Evolutionary conservation across 768 basidiomycete species (phyloP).

Genomic region (Exidia glandulosa): DNA sequence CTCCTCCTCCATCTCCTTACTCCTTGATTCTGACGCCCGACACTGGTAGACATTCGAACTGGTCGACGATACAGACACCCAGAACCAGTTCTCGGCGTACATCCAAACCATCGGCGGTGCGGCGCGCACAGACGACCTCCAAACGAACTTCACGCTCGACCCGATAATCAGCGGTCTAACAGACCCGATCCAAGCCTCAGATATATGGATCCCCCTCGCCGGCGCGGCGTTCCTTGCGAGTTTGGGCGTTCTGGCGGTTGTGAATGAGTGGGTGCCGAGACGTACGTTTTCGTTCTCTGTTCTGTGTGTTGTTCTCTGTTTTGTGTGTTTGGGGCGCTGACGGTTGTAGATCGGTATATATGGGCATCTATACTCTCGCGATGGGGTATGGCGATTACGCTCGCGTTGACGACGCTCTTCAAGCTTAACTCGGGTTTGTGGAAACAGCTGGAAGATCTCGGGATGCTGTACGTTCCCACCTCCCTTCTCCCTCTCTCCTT

Average conservation of each 20-base stretch:
- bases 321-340: not conserved
- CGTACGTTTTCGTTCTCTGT: not conserved
- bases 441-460: not conserved
- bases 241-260: not conserved
- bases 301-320: not conserved
- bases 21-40: not conserved
- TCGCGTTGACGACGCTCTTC: not conserved
- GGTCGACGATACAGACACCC: not conserved
- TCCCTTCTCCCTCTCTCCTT: not conserved
- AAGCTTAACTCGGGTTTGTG: not conserved
- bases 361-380: not conserved
- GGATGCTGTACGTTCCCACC: not conserved
- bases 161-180: not conserved
- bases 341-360: not conserved
- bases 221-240: not conserved
- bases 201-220: not conserved
- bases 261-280: not conserved
- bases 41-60: not conserved
- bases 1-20: not conserved
- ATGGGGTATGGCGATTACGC: not conserved
- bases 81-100: not conserved
- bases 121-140: not conserved
- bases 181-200: not conserved
- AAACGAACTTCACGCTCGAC: not conserved
- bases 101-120: not conserved